Evolutionary conservation across 306 rosid species (phyloP).

Genomic region (Mimosa pudica): DNA sequence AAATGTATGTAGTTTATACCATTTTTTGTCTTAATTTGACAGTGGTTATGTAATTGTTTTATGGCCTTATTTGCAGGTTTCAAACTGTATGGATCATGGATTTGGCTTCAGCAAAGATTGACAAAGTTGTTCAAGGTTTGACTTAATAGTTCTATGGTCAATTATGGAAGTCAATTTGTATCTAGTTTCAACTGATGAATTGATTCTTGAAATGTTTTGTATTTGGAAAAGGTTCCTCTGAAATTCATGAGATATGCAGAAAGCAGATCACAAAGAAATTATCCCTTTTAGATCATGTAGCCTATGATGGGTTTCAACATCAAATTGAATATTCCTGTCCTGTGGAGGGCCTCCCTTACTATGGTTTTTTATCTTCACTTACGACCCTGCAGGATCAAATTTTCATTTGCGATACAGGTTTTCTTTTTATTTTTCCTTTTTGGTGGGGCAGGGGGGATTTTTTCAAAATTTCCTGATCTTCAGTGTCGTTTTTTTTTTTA

Average conservation of each 20-base stretch:
- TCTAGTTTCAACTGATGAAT: conserved; percentile 20
- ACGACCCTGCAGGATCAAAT: conserved; percentile 58
- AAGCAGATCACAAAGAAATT: conserved; percentile 54
- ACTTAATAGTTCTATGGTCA: conserved; percentile 27
- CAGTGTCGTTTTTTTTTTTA: conserved; percentile 20
- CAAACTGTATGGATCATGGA: conserved; percentile 73
- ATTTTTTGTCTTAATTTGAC: conserved; percentile 4
- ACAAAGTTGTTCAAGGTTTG: conserved; percentile 66
- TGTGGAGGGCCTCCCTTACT: conserved; percentile 51
- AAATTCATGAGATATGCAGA: conserved; percentile 61
- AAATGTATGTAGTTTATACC: conserved; percentile 22
- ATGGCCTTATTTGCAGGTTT: conserved; percentile 55
- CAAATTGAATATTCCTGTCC: conserved; percentile 40
- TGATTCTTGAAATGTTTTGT: conserved; percentile 35
- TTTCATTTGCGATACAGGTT: conserved; percentile 77
- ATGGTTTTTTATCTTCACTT: conserved; percentile 68
- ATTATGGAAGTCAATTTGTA: conserved; percentile 22
- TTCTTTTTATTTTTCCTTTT: not conserved
- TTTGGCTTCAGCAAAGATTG: conserved; percentile 58
- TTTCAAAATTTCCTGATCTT: conserved; percentile 10
- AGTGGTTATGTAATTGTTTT: not conserved
- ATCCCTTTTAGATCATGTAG: conserved; percentile 58
- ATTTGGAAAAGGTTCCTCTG: conserved; percentile 52
- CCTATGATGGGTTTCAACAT: conserved; percentile 53
- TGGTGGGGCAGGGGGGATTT: not conserved